Conservation (phyloP, 257 asterid genomes). For the Solanum lignicaule region DNA sequence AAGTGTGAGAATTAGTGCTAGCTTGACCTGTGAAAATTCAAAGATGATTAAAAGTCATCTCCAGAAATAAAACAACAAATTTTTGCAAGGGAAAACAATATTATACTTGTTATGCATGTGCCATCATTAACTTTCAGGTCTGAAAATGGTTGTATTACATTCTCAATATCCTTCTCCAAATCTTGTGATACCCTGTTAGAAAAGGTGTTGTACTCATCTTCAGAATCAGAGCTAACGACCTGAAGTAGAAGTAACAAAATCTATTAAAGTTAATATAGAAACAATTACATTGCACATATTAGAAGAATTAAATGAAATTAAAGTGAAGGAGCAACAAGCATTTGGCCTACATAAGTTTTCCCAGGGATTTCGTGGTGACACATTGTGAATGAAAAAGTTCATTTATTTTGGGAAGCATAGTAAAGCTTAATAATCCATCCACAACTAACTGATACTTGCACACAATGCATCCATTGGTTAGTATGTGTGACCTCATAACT, state of each 20-base stretch:
- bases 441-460: background rate
- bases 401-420: background rate
- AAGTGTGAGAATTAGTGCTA: slow-evolving; percentile 21
- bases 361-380: background rate
- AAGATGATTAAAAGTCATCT: background rate
- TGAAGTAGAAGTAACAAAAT: slow-evolving; percentile 10
- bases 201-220: slow-evolving; percentile 31
- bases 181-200: slow-evolving; percentile 15
- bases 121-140: slow-evolving; percentile 43
- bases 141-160: slow-evolving; percentile 42
- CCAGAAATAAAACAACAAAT: background rate
- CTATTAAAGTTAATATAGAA: background rate
- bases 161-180: slow-evolving; percentile 30
- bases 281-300: background rate
- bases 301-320: background rate
- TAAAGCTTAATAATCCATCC: background rate
- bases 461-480: background rate
- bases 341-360: background rate
- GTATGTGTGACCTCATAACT: background rate
- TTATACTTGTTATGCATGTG: slow-evolving; percentile 19
- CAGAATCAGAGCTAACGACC: slow-evolving; percentile 66
- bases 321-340: background rate
- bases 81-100: background rate
- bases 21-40: slow-evolving; percentile 28
- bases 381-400: background rate